Evolutionary conservation across 1,284 basidiomycete genomes (phyloP).

Genomic region (Sanghuangporus weigelae): DNA sequence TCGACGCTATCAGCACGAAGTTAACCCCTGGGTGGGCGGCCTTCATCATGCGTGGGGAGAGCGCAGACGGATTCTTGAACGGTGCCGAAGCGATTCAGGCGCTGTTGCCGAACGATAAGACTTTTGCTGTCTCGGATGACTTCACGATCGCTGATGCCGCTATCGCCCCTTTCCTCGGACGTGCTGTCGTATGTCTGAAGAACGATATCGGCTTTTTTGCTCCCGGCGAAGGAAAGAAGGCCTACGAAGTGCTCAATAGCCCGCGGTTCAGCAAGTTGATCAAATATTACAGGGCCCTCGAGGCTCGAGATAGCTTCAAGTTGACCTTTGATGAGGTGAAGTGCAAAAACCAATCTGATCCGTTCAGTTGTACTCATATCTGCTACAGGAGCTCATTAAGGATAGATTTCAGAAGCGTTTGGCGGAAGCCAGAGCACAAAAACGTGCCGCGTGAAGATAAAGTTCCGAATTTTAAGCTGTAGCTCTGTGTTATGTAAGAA

Average conservation of each 20-base stretch:
- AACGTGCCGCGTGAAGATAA: not conserved
- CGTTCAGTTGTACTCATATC: not conserved
- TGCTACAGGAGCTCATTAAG: not conserved
- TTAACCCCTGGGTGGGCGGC: constrained; percentile 34
- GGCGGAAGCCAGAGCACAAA: not conserved
- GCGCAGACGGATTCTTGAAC: constrained; percentile 33
- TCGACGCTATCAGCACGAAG: constrained; percentile 44
- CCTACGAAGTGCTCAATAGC: constrained; percentile 35
- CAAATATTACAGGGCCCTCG: constrained; percentile 37
- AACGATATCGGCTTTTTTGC: constrained; percentile 38
- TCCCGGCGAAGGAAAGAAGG: constrained; percentile 37
- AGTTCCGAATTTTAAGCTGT: not conserved
- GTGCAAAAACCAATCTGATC: not conserved
- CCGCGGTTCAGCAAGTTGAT: constrained; percentile 38
- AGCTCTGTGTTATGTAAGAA: not conserved
- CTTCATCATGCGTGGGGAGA: constrained; percentile 36
- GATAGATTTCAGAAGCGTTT: not conserved
- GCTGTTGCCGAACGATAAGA: constrained; percentile 35
- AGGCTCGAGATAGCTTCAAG: constrained; percentile 43
- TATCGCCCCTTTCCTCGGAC: constrained; percentile 32
- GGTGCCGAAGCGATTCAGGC: constrained; percentile 39
- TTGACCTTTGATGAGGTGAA: constrained; percentile 38
- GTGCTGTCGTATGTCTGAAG: constrained; percentile 35
- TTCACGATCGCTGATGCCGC: constrained; percentile 33
- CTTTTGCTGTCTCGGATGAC: constrained; percentile 38